A percentile compares a stretch with the other conserved stretches of the same genome.
Conservation (phyloP, 2,329 filamentous ascomycete species). For the Trichocomaceae sp. region DNA sequence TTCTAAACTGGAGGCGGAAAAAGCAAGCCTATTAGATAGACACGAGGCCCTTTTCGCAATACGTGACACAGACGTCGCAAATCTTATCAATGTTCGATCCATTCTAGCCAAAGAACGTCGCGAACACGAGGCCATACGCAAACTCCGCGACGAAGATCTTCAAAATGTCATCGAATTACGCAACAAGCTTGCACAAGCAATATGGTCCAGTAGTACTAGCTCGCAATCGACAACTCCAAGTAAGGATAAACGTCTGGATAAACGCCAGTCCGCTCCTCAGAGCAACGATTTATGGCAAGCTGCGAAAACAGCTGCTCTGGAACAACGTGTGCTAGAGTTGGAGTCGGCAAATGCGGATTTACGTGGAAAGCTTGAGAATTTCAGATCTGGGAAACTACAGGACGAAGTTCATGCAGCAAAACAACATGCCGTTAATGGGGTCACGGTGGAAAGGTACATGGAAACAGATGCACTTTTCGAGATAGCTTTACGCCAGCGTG, state of each 20-base stretch:
- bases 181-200: constrained; percentile 36
- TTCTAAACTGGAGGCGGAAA: constrained; percentile 31
- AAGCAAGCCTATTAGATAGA: constrained; percentile 25
- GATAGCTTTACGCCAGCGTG: neutral
- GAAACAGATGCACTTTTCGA: neutral
- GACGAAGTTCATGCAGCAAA: neutral
- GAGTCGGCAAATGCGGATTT: constrained; percentile 21
- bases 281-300: constrained; percentile 37
- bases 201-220: constrained; percentile 23
- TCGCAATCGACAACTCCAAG: constrained; percentile 14
- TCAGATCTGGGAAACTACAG: neutral
- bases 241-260: constrained; percentile 9
- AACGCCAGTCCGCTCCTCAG: constrained; percentile 18
- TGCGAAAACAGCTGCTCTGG: constrained; percentile 37
- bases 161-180: constrained; percentile 35
- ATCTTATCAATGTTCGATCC: constrained; percentile 38
- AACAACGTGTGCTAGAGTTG: constrained; percentile 38
- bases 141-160: constrained; percentile 39
- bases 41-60: constrained; percentile 38
- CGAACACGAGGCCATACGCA: constrained; percentile 33
- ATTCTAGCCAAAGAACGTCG: constrained; percentile 35
- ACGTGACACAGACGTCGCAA: constrained; percentile 39
- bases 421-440: neutral
- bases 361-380: constrained; percentile 1
- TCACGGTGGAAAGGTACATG: neutral